Base-by-base conservation (phyloP, 2,329 filamentous ascomycete species). In the Penicillium rolfsii region DNA sequence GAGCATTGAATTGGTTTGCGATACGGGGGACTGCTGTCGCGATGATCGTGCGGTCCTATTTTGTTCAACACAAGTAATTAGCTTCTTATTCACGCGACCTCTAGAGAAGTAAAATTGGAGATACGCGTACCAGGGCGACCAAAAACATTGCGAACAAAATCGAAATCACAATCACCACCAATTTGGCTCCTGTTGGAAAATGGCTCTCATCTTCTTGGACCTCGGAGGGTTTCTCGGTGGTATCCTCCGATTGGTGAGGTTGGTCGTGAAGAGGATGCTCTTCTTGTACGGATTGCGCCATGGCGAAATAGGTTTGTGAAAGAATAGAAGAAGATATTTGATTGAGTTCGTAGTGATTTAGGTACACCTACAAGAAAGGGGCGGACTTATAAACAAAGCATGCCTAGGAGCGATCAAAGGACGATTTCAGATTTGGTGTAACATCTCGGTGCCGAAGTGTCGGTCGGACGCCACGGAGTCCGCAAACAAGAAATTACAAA, bases 31-130 rank as follows among this genome's bases (percentile, higher is more conserved):
- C 55, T 6, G 63, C 63, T 2, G 63, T 64, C 28, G 63, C 60
- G 43, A 64, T 64, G 26, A 64, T 64, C 16, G 63, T 64, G 40
- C 62, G 62, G 43, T 64, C 62, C 59, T 64, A 45, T 33, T 12
- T 22, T 30, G 22, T 30, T 6, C 19, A 54, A 35, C 8, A 11
- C 5, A 24, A 19, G 49, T 43, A 54, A 41, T 41, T 40, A 46
- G 50, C 35, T 41, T 35, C 22, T 24, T 36, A 22, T 22, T 9
- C 19, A 22, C n/a, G 16, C 30, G 11, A 52, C 8, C 12, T 11
- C 36, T 33, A 33, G 4, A 5, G 41, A 9, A 48, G 3, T n/a
- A 4, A 35, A 35, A 19, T 19, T 0, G 22, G 12, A 11, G 28
- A 9, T 22, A 24, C 22, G 19, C 43, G 24, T 54, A 64, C 62